Evolutionary conservation across 305 asterid genomes (phyloP), one percentile per base, ranked within the genome.

Genomic region (Fraxinus baroniana): DNA sequence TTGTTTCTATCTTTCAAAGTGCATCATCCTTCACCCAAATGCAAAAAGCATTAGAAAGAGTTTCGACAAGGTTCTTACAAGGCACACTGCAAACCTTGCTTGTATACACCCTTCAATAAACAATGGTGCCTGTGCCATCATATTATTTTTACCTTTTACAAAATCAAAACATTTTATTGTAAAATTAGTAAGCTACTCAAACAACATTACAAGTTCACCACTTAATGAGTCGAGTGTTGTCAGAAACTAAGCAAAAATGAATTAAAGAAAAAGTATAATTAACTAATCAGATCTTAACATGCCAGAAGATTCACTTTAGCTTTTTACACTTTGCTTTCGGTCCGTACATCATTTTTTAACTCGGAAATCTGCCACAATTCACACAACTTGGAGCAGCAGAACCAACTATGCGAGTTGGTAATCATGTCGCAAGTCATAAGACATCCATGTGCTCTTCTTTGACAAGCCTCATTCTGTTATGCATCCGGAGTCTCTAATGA

Each of bases 271-370:
- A 74, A 15, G 70, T 44, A 9, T 20, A n/a, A 26, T 71, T 15
- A 20, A 75, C 82, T 74, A 74, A 82, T 36, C 66, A 36, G 77
- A 33, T 77, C 83, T 74, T 64, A 44, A 73, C 80, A 57, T 79
- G 82, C 84, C 77, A 39, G 66, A 78, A 41, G 52, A 52, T 70
- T 22, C 5, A 83, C 30, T 76, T 62, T 13, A 39, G 36, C 74
- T 1, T 15, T 49, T 8, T 64, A 15, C 35, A 64, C 72, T 64
- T 64, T 1, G 33, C 74, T 26, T 68, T 28, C 74, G 36, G 64
- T 79, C 87, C 83, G 82, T 87, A 87, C 88, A 87, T 80, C 60
- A 81, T 15, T 70, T 70, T 78, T 57, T 46, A 81, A 80, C 79
- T 72, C 79, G 24, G 22, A 81, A 85, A 80, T 78, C 83, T 24